Evolutionary conservation across 1,284 basidiomycete genomes (phyloP), one percentile per base, ranked within the genome.

Genomic region (Trichosporon asahii): DNA sequence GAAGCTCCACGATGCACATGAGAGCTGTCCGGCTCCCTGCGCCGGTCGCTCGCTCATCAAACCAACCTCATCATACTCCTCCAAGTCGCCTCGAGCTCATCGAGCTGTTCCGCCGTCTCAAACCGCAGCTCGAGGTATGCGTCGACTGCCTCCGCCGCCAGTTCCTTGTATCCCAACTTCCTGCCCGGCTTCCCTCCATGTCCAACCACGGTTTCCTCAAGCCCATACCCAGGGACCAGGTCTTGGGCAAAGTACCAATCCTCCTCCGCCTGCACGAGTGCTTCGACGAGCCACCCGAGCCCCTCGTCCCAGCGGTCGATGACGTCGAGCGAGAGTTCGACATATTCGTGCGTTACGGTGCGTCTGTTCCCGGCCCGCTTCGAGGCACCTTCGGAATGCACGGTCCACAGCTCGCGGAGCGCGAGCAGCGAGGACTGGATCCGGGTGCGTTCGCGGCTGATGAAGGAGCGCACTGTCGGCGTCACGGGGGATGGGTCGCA

Each of bases 261-360:
- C 4, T 53, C 49, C 23, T 23, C 49, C 3, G 21, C 21, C 9
- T 53, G 44, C 15, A 2, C 57, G 57, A 61, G 29, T 0, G 57
- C 29, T 3, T 61, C 29, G 27, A 31, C 57, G 27, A 61, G 57
- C 29, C 14, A 12, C 12, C 8, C 7, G 2, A 61, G 27, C 18
- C 27, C 29, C 57, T 18, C 57, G 29, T 61, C 57, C 57, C 57
- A 61, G 15, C 69, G 4, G 61, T 63, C 23, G 60, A 57, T 35
- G 70, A 64, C 40, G 35, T 29, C 49, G 68, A 76, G 66, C 69
- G 70, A 67, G 74, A 75, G 57, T 74, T 76, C 27, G 75, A 78
- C 21, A 74, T 82, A 64, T 72, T 82, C 31, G 79, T 76, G n/a
- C 79, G 79, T 25, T 79, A 79, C 70, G 76, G 55, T n/a, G 25